Conservation (phyloP, 805 yeast species). For the Myxozyma geophila region DNA sequence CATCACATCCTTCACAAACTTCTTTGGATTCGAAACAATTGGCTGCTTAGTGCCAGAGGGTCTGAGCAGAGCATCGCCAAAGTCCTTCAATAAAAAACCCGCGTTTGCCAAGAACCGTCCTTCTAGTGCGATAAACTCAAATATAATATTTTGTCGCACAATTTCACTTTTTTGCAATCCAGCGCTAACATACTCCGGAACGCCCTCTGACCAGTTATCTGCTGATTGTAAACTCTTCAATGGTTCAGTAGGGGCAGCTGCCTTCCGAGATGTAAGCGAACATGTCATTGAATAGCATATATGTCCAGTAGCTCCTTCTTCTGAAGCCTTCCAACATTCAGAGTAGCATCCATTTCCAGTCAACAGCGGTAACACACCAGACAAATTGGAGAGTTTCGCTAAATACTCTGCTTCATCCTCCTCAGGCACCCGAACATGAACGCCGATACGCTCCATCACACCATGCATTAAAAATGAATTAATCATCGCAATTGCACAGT, state of each 20-base stretch:
- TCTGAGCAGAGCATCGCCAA: constrained; percentile 50
- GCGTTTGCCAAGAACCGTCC: constrained; percentile 72
- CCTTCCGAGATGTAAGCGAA: constrained; percentile 33
- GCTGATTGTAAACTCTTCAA: constrained; percentile 10
- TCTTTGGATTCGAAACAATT: constrained; percentile 55
- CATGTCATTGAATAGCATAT: constrained; percentile 43
- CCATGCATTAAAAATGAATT: constrained; percentile 38
- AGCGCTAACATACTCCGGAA: constrained; percentile 20
- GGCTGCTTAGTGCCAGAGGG: constrained; percentile 45
- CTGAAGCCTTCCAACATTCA: constrained; percentile 10
- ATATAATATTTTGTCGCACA: constrained; percentile 74
- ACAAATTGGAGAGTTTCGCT: constrained; percentile 17
- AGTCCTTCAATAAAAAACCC: constrained; percentile 62
- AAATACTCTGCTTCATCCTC: constrained; percentile 20
- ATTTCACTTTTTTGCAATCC: constrained; percentile 48
- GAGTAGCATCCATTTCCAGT: constrained; percentile 47
- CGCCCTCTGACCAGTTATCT: constrained; percentile 25
- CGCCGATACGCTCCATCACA: constrained; percentile 30
- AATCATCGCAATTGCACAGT: constrained; percentile 40
- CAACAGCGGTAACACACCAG: constrained; percentile 46
- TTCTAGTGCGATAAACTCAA: constrained; percentile 73
- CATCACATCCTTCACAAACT: constrained; percentile 64
- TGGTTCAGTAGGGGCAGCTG: constrained; percentile 3
- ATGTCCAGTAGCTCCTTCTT: neutral
- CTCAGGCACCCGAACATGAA: constrained; percentile 18